These are phyloP conservation scores for Curvularia lunata DNA, from an alignment of 2,329 filamentous ascomycete species.

Conservation along the genomic window DNA sequence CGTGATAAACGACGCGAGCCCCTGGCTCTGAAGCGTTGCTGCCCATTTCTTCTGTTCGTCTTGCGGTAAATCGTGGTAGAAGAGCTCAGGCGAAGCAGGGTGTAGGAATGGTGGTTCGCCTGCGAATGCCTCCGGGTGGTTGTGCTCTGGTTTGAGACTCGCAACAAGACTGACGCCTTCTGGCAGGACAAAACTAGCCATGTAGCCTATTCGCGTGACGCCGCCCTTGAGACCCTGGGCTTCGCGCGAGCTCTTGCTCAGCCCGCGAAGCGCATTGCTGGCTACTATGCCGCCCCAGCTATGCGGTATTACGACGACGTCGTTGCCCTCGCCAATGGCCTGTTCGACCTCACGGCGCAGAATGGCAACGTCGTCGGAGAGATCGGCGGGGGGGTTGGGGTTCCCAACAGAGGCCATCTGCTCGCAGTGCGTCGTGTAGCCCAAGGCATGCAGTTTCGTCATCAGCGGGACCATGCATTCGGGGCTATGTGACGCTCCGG, in stretches of 20 bases:
- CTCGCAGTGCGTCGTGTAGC: constrained; percentile 38
- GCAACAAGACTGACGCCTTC: constrained; percentile 40
- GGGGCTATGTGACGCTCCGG: constrained; percentile 49
- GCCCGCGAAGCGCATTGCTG: constrained; percentile 45
- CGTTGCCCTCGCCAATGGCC: constrained; percentile 49
- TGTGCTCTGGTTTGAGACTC: neutral
- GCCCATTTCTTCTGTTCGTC: constrained; percentile 33
- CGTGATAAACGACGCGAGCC: constrained; percentile 31
- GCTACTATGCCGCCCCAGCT: constrained; percentile 55
- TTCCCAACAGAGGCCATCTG: constrained; percentile 40
- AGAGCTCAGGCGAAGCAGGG: constrained; percentile 6
- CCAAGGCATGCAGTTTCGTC: constrained; percentile 35
- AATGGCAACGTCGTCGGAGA: constrained; percentile 43
- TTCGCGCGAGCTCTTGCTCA: constrained; percentile 44
- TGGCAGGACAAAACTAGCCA: constrained; percentile 48
- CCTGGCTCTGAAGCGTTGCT: constrained; percentile 28
- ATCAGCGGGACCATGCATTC: constrained; percentile 34
- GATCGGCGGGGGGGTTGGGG: constrained; percentile 34
- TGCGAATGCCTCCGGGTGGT: neutral
- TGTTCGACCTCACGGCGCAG: constrained; percentile 42
- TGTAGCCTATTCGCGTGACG: constrained; percentile 46
- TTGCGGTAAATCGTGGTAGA: constrained; percentile 41
- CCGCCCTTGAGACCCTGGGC: constrained; percentile 49
- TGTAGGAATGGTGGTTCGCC: neutral
- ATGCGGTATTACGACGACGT: constrained; percentile 54